phyloP scores from a whole-genome alignment of 2,329 filamentous ascomycete genomes.

The Hypoxylon sp. region DNA sequence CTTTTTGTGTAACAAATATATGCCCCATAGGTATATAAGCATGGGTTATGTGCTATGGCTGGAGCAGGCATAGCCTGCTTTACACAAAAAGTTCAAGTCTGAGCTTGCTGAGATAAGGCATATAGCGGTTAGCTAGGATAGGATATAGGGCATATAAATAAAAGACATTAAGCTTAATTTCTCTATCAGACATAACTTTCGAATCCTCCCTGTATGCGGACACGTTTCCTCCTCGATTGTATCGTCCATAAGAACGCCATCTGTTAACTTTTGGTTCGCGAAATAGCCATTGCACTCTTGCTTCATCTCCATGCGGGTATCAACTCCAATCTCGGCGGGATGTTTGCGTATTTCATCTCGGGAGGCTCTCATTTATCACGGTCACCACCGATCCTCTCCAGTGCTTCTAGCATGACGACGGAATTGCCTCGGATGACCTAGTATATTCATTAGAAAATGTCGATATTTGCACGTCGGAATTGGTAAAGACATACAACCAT shows the following conservation, averaged over 20 bases:
- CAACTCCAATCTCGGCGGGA: conserved; percentile 30
- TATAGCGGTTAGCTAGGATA: no score
- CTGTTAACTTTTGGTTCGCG: neutral
- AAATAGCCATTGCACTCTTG: conserved; percentile 17
- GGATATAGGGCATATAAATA: no score
- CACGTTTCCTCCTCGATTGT: conserved; percentile 12
- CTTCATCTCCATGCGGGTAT: conserved; percentile 36
- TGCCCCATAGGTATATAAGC: no score
- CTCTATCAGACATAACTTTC: conserved; percentile 7
- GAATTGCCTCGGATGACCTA: conserved; percentile 97
- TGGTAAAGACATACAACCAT: conserved; percentile 79
- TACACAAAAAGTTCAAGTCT: neutral
- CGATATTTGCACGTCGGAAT: neutral
- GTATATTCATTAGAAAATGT: conserved; percentile 45
- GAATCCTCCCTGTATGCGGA: neutral
- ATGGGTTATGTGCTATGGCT: no score
- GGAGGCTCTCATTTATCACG: conserved; percentile 51
- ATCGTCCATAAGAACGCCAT: conserved; percentile 32
- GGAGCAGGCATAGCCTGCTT: neutral
- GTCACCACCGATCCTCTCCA: conserved; percentile 76
- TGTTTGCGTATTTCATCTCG: conserved; percentile 16
- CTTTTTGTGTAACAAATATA: no score
- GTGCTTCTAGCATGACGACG: conserved; percentile 94
- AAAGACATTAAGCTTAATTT: no score
- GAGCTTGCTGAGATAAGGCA: no score